These are phyloP conservation scores for Fusarium ambrosium DNA, from an alignment of 2,329 filamentous ascomycete genomes.

Conservation along the genomic window DNA sequence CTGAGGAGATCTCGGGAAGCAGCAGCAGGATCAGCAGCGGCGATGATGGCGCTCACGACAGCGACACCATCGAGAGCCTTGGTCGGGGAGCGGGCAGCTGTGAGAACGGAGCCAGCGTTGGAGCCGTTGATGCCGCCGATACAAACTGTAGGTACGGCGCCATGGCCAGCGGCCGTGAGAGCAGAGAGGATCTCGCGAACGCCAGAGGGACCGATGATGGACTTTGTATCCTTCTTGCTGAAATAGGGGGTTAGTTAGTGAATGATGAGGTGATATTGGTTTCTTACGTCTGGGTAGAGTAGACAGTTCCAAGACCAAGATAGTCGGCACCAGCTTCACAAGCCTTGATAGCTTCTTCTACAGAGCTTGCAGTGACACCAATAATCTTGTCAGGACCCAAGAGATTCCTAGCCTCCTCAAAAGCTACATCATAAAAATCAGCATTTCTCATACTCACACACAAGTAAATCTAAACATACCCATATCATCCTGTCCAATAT, in stretches of 20 bases:
- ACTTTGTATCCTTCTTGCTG: slow-evolving; percentile 88
- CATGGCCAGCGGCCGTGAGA: slow-evolving; percentile 64
- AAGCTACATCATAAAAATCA: slow-evolving; percentile 36
- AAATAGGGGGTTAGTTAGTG: slow-evolving; percentile 1
- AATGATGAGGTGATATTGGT: neutral
- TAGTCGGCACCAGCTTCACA: slow-evolving; percentile 87
- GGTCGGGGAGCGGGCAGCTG: slow-evolving; percentile 69
- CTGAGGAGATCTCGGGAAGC: slow-evolving; percentile 71
- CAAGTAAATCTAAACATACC: slow-evolving; percentile 60
- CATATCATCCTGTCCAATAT: slow-evolving; percentile 96
- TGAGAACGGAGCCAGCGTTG: slow-evolving; percentile 81
- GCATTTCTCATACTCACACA: neutral
- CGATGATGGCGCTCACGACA: slow-evolving; percentile 90
- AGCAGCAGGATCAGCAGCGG: slow-evolving; percentile 74
- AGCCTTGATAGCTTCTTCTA: slow-evolving; percentile 79
- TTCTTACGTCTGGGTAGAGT: slow-evolving; percentile 81
- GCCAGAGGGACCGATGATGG: slow-evolving; percentile 68
- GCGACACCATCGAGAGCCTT: slow-evolving; percentile 85
- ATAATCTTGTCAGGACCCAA: slow-evolving; percentile 86
- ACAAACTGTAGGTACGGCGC: slow-evolving; percentile 75
- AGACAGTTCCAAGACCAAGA: slow-evolving; percentile 91
- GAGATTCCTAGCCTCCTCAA: slow-evolving; percentile 72
- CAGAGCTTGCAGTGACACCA: slow-evolving; percentile 85
- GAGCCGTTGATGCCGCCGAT: slow-evolving; percentile 89
- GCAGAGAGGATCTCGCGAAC: slow-evolving; percentile 66